phyloP scores from a whole-genome alignment of 306 rosid genomes.

The Glycyrrhiza uralensis region DNA sequence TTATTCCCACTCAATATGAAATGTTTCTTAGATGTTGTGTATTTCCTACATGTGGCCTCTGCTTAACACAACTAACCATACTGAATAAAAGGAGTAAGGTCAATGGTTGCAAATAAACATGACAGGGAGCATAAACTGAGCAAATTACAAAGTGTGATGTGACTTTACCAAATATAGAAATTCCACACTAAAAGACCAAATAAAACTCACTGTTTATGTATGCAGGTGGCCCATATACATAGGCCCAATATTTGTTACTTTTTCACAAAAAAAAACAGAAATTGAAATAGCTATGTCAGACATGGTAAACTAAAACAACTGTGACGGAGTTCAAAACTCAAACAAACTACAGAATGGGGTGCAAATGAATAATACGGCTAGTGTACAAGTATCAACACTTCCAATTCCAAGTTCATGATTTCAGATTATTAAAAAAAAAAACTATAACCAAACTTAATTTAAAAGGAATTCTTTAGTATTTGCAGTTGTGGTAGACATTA shows the following conservation, averaged over 20 bases:
- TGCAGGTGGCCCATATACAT: not conserved
- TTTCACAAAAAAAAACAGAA: not conserved
- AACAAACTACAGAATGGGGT: conserved; percentile 1
- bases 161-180: conserved; percentile 12
- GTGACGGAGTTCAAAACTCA: conserved; percentile 11
- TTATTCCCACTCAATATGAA: not conserved
- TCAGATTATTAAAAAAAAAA: not conserved
- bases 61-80: conserved; percentile 16
- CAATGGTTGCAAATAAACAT: conserved; percentile 6
- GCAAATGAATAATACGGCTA: not conserved
- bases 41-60: conserved; percentile 12
- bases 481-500: conserved; percentile 16
- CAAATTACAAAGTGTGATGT: conserved; percentile 17
- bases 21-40: conserved; percentile 6
- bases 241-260: not conserved
- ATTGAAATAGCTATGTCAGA: not conserved
- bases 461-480: conserved; percentile 13
- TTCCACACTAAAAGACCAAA: conserved; percentile 12
- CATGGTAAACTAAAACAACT: conserved; percentile 17
- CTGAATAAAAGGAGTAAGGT: conserved; percentile 7
- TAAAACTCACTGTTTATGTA: conserved; percentile 5
- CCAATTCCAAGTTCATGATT: conserved; percentile 20
- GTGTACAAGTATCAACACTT: conserved; percentile 9
- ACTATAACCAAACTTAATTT: not conserved
- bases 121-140: conserved; percentile 8